Evolutionary conservation across 805 yeast species (phyloP), one percentile per base, ranked within the genome.

Genomic region (Maudiozyma pseudohumilis): DNA sequence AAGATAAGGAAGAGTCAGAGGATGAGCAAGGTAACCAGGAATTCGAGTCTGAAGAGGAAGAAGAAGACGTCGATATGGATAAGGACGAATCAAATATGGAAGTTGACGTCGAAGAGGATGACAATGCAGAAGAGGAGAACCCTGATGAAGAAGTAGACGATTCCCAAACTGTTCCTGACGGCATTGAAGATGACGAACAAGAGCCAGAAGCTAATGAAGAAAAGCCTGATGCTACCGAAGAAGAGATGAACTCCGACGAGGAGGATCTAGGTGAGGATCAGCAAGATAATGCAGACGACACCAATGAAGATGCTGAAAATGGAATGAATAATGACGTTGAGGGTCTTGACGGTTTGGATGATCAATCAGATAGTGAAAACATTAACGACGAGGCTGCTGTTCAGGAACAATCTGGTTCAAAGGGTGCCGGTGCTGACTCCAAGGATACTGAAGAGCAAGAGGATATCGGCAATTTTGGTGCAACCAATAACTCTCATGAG

Each of bases 391-490:
- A 77, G 27, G 65, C 80, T 16, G 74, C 81, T 15, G 72, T 70
- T 9, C 74, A 74, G 47, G 79, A 76, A 46, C 68, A 73, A 40
- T 60, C 72, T 20, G 83, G 83, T 32, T 66, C 71, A n/a, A 66
- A 66, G 46, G 80, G 80, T 5, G 71, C 71, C 35, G 84, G 84
- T 34, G 69, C 80, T 6, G 80, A 77, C 43, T 66, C 70, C 40
- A 72, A 66, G 23, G 56, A 65, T 27, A 22, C 37, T 4, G 75
- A 74, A 34, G 83, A 76, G 45, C 72, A 77, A 43, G 74, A 78
- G 23, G 80, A 80, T 50, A 59, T 80, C 35, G 94, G 88, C 26
- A 75, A 80, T 16, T 64, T 76, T 28, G 88, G 88, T 5, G 61
- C 67, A 45, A 74, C 70, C 5, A 57, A 61, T 26, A 62, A 69